Evolutionary conservation across 768 basidiomycete genomes (phyloP).

Genomic region (Podaxis sp.): DNA sequence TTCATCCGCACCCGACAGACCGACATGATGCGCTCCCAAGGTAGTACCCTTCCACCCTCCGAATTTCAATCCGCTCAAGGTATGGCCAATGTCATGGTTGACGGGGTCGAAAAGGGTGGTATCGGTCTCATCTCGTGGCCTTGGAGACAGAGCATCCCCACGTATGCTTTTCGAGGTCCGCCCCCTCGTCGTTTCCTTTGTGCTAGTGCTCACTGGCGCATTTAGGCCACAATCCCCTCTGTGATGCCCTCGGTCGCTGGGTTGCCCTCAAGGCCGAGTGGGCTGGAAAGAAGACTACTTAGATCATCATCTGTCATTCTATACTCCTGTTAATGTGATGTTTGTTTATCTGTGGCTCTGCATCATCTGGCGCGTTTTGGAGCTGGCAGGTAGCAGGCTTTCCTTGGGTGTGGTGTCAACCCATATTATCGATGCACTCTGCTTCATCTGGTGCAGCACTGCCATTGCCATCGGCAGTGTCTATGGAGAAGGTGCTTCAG

Average conservation of each 20-base stretch:
- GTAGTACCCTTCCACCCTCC: slow-evolving; percentile 15
- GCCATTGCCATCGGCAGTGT: too few species aligned
- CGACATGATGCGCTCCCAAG: slow-evolving; percentile 20
- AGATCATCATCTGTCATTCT: neutral
- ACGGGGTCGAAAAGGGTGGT: slow-evolving; percentile 22
- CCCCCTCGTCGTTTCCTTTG: neutral
- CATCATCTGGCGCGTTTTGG: too few species aligned
- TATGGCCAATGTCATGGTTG: slow-evolving; percentile 22
- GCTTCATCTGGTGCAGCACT: too few species aligned
- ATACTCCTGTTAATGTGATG: too few species aligned
- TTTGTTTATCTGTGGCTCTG: too few species aligned
- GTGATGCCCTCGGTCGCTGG: neutral
- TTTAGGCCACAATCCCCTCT: neutral
- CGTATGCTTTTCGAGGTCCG: slow-evolving; percentile 22
- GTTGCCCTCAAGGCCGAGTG: slow-evolving; percentile 17
- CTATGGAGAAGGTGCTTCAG: too few species aligned
- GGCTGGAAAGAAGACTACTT: slow-evolving; percentile 22
- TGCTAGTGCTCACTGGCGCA: neutral
- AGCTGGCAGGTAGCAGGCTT: too few species aligned
- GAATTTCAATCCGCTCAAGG: slow-evolving; percentile 18
- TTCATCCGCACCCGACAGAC: slow-evolving; percentile 26
- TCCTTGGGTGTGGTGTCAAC: too few species aligned
- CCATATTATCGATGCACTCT: too few species aligned
- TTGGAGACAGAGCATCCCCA: slow-evolving; percentile 16
- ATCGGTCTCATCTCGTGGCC: slow-evolving; percentile 24